Evolutionary conservation across 257 asterid genomes (phyloP).

Genomic region (Nicotiana obtusifolia): DNA sequence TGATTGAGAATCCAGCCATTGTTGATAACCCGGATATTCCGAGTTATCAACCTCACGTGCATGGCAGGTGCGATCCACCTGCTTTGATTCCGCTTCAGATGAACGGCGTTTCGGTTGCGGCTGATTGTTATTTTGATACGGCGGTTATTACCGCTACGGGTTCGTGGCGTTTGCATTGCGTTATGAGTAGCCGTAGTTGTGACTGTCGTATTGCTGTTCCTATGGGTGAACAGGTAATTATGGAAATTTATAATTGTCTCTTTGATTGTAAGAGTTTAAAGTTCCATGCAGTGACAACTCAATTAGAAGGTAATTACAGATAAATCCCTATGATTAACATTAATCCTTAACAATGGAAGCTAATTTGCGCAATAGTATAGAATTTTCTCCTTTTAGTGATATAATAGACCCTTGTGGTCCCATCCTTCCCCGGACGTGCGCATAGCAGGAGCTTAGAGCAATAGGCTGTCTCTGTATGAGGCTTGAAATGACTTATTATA

Average conservation of each 20-base stretch:
- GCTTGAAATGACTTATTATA: no score
- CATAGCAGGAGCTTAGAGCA: no score
- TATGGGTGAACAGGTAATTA: conserved; percentile 81
- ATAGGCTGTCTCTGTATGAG: no score
- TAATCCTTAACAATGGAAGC: no score
- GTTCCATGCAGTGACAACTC: no score
- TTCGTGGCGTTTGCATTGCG: conserved; percentile 95
- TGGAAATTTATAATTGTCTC: background rate
- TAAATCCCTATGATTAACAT: no score
- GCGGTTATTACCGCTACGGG: conserved; percentile 60
- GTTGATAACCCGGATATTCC: conserved; percentile 96
- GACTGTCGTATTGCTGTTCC: conserved; percentile 83
- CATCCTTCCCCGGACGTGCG: no score
- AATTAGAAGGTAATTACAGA: no score
- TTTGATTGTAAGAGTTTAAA: no score
- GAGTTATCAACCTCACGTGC: conserved; percentile 98
- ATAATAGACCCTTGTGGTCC: no score
- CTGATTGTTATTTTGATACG: conserved; percentile 65
- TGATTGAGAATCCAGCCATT: conserved; percentile 58
- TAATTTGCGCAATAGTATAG: no score
- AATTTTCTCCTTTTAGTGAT: no score
- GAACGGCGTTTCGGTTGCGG: conserved; percentile 55
- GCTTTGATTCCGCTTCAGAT: conserved; percentile 93
- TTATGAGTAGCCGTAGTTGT: conserved; percentile 70
- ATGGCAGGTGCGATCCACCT: conserved; percentile 88